Base-by-base conservation (phyloP, 257 asterid genomes). In the Solanum chmielewskii region DNA sequence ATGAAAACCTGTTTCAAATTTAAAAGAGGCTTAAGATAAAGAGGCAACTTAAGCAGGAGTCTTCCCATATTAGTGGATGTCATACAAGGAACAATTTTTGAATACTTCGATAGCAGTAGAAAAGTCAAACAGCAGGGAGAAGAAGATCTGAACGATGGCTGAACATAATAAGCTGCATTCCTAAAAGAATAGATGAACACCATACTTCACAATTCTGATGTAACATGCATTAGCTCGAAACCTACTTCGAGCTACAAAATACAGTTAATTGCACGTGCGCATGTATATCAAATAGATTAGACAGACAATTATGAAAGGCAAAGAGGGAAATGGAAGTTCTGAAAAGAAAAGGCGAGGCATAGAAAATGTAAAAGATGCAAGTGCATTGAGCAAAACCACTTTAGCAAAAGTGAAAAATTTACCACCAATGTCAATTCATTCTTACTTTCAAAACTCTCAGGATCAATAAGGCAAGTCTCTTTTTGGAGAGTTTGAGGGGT, bases 1-100 rank as follows among this genome's bases (percentile, higher is more conserved):
- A 74, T 88, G 88, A 47, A 89, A 86, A 76, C 96, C 98, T 94
- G 86, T 81, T 87, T 71, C 74, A 81, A 5, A 49, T 49, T 47
- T 49, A 18, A 31, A 20, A 81, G 21, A 47, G 20, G 85, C 85
- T 47, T 18, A 29, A 45, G 68, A 47, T 31, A 29, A 80, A 49
- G 35, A 12, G 35, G 23, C 37, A n/a, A 76, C 83, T 41, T 76
- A 76, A n/a, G 59, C 21, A 18, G 5, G 80, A 9, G 27, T 41
- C 3, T 11, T 75, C 33, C 83, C 21, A 75, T 39, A 74, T 21
- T 74, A 39, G 31, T 39, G 83, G 56, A 75, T 75, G 83, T 39
- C 82, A 75, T 56, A 21, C 83, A 37, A 75, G 18, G 41, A 37
- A 76, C 35, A 76, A 76, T 4, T 76, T n/a, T 7, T 35, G 37